Evolutionary conservation across 495 filamentous ascomycete genomes (phyloP), one percentile per base, ranked within the genome.

Genomic region (Penicillium mononematosum): DNA sequence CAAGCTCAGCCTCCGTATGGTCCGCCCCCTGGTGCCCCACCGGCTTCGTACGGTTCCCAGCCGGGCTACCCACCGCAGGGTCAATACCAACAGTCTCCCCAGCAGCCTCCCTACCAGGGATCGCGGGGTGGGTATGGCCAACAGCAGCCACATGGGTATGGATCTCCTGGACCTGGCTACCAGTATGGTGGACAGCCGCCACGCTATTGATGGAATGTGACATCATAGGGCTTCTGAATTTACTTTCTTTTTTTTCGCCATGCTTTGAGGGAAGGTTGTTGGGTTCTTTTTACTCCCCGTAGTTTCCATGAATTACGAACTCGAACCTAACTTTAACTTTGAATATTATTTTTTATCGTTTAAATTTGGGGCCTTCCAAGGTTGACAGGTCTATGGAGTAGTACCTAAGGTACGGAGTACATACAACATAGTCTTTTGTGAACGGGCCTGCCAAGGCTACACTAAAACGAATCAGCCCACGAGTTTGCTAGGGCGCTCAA

Each of bases 181-280:
- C 38, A 31, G 24, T 46, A 54, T 46, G 51, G 51, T 12, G 31
- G 29, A 36, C 32, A 74, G 22, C 70, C 67, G 31, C 72, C 69
- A 22, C 66, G 71, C 17, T 73, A 73, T 32, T 75, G 72, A 44
- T 32, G 43, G 36, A 6, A 20, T 2, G 25, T 65, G 59, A 59
- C 53, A 49, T 65, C 59, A 59, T 16, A 19, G 29, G 29, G 43
- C n/a, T 42, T 16, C 11, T n/a, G 16, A 16, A 7, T 9, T 39
- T n/a, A 12, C 2, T 0, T 1, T 16, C 2, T 0, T 1, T 16
- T 17, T 27, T 38, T 41, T 51, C 29, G 48, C 48, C 34, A 50
- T 50, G 29, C 45, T 49, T 32, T 49, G 10, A 49, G 25, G 10
- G 7, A 49, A 4, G 2, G 43, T 11, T 4, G 42, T 34, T 24